A percentile compares a stretch with the other conserved stretches of the same genome.
phyloP scores from a whole-genome alignment of 208 protist species.

The Trypanosomatidae sp. region DNA sequence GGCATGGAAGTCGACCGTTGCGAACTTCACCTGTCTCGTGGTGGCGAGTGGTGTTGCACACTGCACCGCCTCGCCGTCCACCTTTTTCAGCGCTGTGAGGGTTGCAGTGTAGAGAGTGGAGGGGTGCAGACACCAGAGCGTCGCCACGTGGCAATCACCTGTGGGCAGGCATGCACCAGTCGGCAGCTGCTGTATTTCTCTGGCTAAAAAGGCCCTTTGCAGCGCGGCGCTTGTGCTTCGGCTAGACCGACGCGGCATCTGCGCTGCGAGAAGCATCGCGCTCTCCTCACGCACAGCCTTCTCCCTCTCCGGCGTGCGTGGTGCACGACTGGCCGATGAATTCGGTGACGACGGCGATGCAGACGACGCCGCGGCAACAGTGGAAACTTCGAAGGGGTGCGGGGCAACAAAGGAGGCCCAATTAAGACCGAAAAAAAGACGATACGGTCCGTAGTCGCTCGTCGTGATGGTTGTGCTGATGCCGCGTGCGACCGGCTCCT shows the following conservation, averaged over 20 bases:
- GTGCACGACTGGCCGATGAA: too few species aligned
- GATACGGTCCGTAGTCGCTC: too few species aligned
- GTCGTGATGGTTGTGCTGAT: too few species aligned
- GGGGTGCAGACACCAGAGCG: slow-evolving; percentile 31
- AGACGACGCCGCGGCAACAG: not conserved
- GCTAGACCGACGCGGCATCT: slow-evolving; percentile 10
- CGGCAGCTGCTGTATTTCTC: too few species aligned
- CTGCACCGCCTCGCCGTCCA: not conserved
- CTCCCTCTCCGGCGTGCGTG: too few species aligned
- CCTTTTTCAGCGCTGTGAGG: not conserved
- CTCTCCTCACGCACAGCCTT: not conserved
- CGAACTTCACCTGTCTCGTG: not conserved
- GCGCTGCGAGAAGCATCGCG: not conserved
- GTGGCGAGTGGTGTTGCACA: too few species aligned
- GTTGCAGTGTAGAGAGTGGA: slow-evolving; percentile 20
- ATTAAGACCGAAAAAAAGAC: too few species aligned
- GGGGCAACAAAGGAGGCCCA: slow-evolving; percentile 13
- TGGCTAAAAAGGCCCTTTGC: not conserved
- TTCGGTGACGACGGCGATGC: too few species aligned
- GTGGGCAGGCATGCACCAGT: too few species aligned
- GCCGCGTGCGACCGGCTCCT: too few species aligned
- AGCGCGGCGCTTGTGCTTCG: not conserved
- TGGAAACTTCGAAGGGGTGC: slow-evolving; percentile 8
- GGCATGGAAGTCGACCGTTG: not conserved
- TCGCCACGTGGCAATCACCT: slow-evolving; percentile 28